A percentile compares a stretch with the other conserved stretches of the same genome.
phyloP scores from a whole-genome alignment of 1,284 basidiomycete species.

The Anthracocystis walkeri region DNA sequence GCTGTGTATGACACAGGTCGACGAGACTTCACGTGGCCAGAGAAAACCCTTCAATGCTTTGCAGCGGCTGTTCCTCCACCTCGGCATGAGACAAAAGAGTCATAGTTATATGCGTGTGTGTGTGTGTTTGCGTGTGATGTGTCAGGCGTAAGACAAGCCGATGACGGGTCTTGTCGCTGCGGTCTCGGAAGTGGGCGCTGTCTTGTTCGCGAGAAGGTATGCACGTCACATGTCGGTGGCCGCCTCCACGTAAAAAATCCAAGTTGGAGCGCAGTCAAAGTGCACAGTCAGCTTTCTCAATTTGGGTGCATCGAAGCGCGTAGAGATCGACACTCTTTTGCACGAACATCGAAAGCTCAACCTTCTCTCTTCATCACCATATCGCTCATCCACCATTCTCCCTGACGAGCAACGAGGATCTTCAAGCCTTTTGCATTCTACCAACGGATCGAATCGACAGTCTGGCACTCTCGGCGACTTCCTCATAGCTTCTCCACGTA shows the following conservation, averaged over 20 bases:
- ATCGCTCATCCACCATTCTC: too few species aligned
- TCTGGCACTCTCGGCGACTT: background rate
- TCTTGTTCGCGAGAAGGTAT: slow-evolving; percentile 1
- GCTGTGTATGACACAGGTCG: too few species aligned
- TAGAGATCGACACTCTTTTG: slow-evolving; percentile 9
- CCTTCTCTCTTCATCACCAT: background rate
- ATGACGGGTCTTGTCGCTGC: too few species aligned
- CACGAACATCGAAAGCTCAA: slow-evolving; percentile 2
- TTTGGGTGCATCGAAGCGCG: background rate
- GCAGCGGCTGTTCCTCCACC: too few species aligned
- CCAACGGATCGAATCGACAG: background rate
- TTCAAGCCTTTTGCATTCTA: background rate
- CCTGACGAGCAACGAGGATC: background rate
- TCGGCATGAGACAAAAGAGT: too few species aligned
- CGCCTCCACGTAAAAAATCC: slow-evolving; percentile 6
- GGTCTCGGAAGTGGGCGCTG: slow-evolving; percentile 1
- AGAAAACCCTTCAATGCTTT: too few species aligned
- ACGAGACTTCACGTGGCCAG: too few species aligned
- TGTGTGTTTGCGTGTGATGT: too few species aligned
- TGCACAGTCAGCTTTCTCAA: slow-evolving; percentile 17
- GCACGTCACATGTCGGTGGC: slow-evolving; percentile 11
- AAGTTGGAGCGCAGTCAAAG: slow-evolving; percentile 1
- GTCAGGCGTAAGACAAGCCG: too few species aligned
- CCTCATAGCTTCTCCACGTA: background rate
- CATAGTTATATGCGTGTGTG: too few species aligned